Conservation (phyloP, 192 early-diverging fungal species). For the Coemansia sp. region DNA sequence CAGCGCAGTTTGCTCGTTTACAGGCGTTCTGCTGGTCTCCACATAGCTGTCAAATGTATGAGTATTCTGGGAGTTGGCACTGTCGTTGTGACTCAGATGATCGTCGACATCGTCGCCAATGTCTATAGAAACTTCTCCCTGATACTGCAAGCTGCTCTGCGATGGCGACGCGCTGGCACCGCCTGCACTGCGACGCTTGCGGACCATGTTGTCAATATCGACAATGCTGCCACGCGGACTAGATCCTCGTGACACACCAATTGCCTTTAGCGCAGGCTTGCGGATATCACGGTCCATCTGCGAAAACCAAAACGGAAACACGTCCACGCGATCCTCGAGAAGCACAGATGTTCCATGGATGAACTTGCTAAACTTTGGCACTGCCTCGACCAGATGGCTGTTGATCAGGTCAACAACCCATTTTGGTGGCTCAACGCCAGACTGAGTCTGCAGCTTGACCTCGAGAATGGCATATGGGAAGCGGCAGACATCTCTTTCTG, state of each 20-base stretch:
- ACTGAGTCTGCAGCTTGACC: conserved; percentile 94
- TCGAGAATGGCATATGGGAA: conserved; percentile 98
- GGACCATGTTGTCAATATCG: conserved; percentile 29
- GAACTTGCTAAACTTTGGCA: conserved; percentile 98
- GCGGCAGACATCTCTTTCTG: conserved; percentile 71
- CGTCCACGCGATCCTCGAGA: conserved; percentile 72
- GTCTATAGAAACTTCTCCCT: conserved; percentile 37
- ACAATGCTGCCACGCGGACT: conserved; percentile 48
- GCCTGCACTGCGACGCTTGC: conserved; percentile 17
- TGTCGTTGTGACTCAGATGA: conserved; percentile 37
- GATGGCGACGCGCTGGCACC: conserved; percentile 23
- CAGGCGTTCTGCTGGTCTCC: neutral
- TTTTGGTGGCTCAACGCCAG: conserved; percentile 84
- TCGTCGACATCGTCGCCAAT: conserved; percentile 42
- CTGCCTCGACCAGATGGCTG: conserved; percentile 87
- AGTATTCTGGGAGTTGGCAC: conserved; percentile 26
- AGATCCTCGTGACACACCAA: conserved; percentile 52
- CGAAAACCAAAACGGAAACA: conserved; percentile 93
- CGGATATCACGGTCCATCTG: conserved; percentile 95
- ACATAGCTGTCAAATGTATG: conserved; percentile 16
- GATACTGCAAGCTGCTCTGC: conserved; percentile 23
- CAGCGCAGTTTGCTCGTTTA: conserved; percentile 28
- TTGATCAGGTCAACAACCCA: conserved; percentile 93
- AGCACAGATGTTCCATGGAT: conserved; percentile 91
- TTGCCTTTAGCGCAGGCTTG: conserved; percentile 64